These are phyloP conservation scores for Aspergillus texensis DNA, from an alignment of 2,329 filamentous ascomycete genomes.

Conservation along the genomic window DNA sequence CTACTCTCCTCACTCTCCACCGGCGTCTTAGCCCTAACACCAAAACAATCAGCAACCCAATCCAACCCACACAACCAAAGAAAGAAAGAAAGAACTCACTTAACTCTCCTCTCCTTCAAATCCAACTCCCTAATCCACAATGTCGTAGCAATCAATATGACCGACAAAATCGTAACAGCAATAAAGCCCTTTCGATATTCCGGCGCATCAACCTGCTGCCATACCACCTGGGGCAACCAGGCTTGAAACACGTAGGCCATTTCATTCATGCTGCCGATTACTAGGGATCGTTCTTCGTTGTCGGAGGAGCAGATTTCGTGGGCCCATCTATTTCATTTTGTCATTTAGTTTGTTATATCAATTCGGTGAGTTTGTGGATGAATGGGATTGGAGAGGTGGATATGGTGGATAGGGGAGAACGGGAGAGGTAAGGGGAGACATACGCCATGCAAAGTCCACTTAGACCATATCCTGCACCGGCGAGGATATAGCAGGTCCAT, in stretches of 20 bases:
- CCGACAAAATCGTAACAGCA: conserved; percentile 55
- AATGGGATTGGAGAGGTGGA: too few relatives aligned
- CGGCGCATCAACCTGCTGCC: conserved; percentile 66
- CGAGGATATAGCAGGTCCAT: conserved; percentile 65
- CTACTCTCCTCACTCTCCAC: neutral
- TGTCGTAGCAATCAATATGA: conserved; percentile 54
- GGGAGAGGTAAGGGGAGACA: too few relatives aligned
- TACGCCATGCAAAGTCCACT: conserved; percentile 55
- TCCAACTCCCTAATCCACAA: conserved; percentile 8
- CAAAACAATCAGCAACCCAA: neutral
- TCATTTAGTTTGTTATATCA: too few relatives aligned
- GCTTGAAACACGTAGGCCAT: conserved; percentile 71
- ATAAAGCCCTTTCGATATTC: conserved; percentile 63
- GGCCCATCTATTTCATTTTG: conserved; percentile 54
- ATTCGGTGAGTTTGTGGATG: too few relatives aligned
- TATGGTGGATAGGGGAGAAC: too few relatives aligned
- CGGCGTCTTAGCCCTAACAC: neutral
- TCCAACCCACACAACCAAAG: neutral
- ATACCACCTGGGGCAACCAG: conserved; percentile 68
- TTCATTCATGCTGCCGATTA: conserved; percentile 68
- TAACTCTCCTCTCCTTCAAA: conserved; percentile 12
- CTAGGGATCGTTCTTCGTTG: conserved; percentile 68
- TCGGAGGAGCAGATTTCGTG: conserved; percentile 59
- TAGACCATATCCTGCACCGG: conserved; percentile 51
- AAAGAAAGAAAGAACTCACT: neutral